These are phyloP conservation scores for Bipolaris bicolor DNA, from an alignment of 2,329 filamentous ascomycete genomes.

Conservation along the genomic window DNA sequence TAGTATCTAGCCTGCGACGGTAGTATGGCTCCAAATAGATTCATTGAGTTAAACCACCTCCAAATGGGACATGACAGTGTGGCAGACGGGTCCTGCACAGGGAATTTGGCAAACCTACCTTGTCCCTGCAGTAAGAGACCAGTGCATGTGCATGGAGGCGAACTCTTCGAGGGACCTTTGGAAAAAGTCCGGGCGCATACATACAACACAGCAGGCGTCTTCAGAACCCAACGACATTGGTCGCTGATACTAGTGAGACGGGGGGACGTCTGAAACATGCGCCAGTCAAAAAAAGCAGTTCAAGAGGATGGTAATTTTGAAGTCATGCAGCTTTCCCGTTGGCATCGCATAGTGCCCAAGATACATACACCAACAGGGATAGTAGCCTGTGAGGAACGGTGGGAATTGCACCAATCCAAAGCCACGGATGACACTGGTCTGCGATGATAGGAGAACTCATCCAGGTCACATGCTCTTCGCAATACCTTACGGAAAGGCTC, in stretches of 20 bases:
- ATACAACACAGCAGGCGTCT: neutral
- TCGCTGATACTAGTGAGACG: neutral
- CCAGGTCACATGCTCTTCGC: conserved; percentile 34
- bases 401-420: neutral
- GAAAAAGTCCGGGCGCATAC: neutral
- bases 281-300: neutral
- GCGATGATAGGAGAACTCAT: neutral
- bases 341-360: neutral
- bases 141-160: neutral
- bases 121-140: neutral
- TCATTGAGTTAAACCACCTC: neutral
- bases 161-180: neutral
- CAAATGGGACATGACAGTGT: neutral
- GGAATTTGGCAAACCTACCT: neutral
- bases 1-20: neutral
- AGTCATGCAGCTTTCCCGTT: neutral
- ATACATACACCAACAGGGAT: neutral
- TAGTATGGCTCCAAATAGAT: neutral
- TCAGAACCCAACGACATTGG: neutral
- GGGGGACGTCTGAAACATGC: neutral
- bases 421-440: neutral
- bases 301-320: neutral
- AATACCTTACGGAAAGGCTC: conserved; percentile 24
- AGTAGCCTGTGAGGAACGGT: neutral
- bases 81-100: neutral